Evolutionary conservation across 208 protist genomes (phyloP).

Genomic region (Crithidia expoeki): DNA sequence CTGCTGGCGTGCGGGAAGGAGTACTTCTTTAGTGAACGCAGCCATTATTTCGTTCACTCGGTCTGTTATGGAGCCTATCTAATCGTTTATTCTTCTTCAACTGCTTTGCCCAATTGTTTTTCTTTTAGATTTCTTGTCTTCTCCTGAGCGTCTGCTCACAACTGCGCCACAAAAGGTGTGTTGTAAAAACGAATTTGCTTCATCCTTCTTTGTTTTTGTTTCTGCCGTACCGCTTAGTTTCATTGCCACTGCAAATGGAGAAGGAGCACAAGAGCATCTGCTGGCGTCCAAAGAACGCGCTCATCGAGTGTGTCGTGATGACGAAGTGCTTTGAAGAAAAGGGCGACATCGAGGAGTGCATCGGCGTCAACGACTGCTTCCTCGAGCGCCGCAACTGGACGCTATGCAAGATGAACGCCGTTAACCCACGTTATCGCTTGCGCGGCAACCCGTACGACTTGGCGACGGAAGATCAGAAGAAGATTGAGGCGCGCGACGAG

Average conservation of each 20-base stretch:
- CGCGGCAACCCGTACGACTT: constrained; percentile 90
- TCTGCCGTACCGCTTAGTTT: neutral
- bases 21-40: too few species aligned
- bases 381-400: constrained; percentile 87
- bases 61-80: too few species aligned
- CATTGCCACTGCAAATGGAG: constrained; percentile 49
- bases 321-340: constrained; percentile 91
- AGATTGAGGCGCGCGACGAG: constrained; percentile 86
- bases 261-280: constrained; percentile 83
- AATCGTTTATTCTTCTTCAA: constrained; percentile 24
- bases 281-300: constrained; percentile 87
- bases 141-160: too few species aligned
- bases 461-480: constrained; percentile 86
- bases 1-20: too few species aligned
- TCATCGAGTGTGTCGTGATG: constrained; percentile 85
- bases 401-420: constrained; percentile 89
- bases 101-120: neutral
- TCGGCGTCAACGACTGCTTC: constrained; percentile 82
- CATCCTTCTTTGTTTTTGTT: constrained; percentile 1
- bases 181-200: too few species aligned
- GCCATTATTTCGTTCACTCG: too few species aligned
- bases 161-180: too few species aligned
- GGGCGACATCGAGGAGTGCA: constrained; percentile 75
- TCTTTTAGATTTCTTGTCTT: too few species aligned
- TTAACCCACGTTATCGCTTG: constrained; percentile 84